Evolutionary conservation across 164 flowering plant species (phyloP), one percentile per base, ranked within the genome.

Genomic region (Protea cynaroides): DNA sequence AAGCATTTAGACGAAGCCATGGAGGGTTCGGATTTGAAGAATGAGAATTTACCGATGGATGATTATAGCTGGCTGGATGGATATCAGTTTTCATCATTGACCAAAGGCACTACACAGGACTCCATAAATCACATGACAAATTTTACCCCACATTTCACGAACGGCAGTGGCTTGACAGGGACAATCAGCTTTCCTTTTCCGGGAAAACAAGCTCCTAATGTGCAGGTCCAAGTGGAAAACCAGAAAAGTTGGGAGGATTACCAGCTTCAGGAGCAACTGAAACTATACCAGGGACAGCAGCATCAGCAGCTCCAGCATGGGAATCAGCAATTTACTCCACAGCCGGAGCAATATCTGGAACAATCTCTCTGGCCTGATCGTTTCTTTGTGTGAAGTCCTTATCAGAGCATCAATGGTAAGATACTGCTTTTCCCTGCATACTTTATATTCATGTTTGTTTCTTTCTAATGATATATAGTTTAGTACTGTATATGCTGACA

Each of bases 51-150:
- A 29, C 61, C 65, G 17, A 57, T 79, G 68, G 98, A 90, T 80
- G 90, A 90, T 73, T 87, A 90, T 72, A 87, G 91, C 72, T 90
- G 96, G 97, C 74, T 89, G 64, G 96, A 90, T 82, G 97, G 86
- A 11, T 86, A 89, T 81, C 86, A 84, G 68, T 40, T 82, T 67
- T 75, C 89, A 19, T 71, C 88, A 22, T 68, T 83, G 14, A 63
- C 62, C 1, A 70, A 71, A 25, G 76, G 73, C 49, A 24, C 29
- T n/a, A 77, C 74, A 18, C 63, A 68, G 59, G 79, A 69, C 68
- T 67, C 83, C 13, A 36, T 71, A 38, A 66, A 71, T 65, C 69
- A 64, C n/a, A 34, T 70, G 15, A 69, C 72, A 37, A 69, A 74
- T 24, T 62, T 56, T 10, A 69, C 65, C 47, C 55, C 76, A 4